Base-by-base conservation (phyloP, 2,329 filamentous ascomycete species). In the Colletotrichum sp. region DNA sequence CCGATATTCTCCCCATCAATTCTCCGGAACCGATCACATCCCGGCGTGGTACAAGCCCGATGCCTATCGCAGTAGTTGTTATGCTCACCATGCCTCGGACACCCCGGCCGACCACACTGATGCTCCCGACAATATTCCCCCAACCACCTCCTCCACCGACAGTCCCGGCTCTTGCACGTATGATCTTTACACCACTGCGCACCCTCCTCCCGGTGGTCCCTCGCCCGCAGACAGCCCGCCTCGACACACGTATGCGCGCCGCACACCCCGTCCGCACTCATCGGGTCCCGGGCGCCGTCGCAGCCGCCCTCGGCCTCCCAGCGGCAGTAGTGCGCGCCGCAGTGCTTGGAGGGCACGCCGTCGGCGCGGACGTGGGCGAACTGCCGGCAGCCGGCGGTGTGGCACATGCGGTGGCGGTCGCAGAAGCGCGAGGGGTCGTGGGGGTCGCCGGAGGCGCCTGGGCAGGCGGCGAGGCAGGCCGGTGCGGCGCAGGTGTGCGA, bases 281-380 rank as follows among this genome's bases (percentile, higher is more conserved):
- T 63, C 2, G 68, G 68, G 4, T 73, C 78, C 18, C 82, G 72
- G 28, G 78, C 79, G 22, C 75, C 74, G n/a, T 78, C 74, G 75
- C 82, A 84, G 52, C 81, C 80, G 18, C 70, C 63, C 24, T 75
- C 77, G 57, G 30, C 70, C 59, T 75, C 73, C 69, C 71, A 75
- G 60, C 81, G 78, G 55, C 82, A 84, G 76, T 78, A 82, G 72
- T 84, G 83, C 6, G 77, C 76, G 52, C 80, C 78, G 73, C 83
- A 84, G 71, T 80, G 80, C 6, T 78, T 78, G 13, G 80, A 79
- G 15, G 75, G 63, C 34, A 78, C 68, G 7, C 81, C 82, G 34
- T 77, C 79, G 9, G 79, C 81, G 15, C 82, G 78, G 28, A 79
- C 69, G 75, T 83, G 79, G 24, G 82, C 80, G 60, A 81, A 79